phyloP scores from a whole-genome alignment of 352 stramenopile genomes.

The Phytophthora pisi region DNA sequence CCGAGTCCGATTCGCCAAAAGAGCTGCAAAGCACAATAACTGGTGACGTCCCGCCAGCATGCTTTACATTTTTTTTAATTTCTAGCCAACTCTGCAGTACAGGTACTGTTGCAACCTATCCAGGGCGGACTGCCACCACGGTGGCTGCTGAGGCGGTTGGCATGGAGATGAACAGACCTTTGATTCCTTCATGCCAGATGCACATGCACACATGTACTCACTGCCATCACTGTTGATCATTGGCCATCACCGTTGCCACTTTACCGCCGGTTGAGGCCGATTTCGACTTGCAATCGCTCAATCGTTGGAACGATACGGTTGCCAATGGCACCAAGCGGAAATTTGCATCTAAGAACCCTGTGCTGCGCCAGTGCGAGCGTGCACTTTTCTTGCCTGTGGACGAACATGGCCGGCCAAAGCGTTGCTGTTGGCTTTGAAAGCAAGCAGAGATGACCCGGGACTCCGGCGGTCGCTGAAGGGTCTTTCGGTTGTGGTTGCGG shows the following conservation, averaged over 20 bases:
- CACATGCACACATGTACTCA: too few relatives aligned
- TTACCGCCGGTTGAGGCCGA: constrained; percentile 4
- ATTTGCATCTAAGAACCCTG: constrained; percentile 20
- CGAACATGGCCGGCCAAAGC: constrained; percentile 4
- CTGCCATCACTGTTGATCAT: too few relatives aligned
- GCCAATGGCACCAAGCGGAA: constrained; percentile 3
- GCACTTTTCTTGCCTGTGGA: constrained; percentile 4
- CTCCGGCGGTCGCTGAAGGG: neutral
- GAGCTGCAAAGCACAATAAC: too few relatives aligned
- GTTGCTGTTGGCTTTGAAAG: neutral
- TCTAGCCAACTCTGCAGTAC: too few relatives aligned
- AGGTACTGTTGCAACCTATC: too few relatives aligned
- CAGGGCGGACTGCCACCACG: too few relatives aligned
- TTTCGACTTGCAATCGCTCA: constrained; percentile 7
- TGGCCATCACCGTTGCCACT: neutral
- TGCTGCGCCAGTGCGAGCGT: constrained; percentile 6
- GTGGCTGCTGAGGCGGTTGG: too few relatives aligned
- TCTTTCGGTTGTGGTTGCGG: neutral
- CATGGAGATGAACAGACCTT: too few relatives aligned
- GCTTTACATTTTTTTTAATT: too few relatives aligned
- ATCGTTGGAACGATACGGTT: constrained; percentile 26
- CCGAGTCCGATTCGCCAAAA: too few relatives aligned
- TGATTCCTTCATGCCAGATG: too few relatives aligned
- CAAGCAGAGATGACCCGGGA: neutral
- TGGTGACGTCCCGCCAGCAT: too few relatives aligned